Percentiles rank a stretch among this genome's conserved stretches.
These are phyloP conservation scores for Pulveroboletus sp. DNA, from an alignment of 768 basidiomycete genomes.

Conservation along the genomic window DNA sequence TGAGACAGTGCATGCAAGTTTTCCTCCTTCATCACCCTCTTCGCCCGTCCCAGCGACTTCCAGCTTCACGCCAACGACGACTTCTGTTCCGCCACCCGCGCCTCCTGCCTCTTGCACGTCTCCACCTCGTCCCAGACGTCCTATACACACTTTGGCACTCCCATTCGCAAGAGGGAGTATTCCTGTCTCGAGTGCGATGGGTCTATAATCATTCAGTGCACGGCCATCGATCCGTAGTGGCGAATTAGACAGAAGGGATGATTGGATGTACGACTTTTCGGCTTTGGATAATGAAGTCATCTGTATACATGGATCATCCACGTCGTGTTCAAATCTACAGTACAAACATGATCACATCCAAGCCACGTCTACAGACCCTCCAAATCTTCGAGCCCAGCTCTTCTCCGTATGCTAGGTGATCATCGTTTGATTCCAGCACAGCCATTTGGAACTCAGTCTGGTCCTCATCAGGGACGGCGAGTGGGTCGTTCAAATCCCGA, in stretches of 20 bases:
- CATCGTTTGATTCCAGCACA: constrained; percentile 5
- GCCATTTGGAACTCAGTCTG: constrained; percentile 8
- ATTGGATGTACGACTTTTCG: constrained; percentile 73
- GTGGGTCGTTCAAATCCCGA: constrained; percentile 10
- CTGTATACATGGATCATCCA: neutral
- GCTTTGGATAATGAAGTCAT: constrained; percentile 56
- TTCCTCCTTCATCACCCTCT: constrained; percentile 54
- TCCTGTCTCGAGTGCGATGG: constrained; percentile 72
- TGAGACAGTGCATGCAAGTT: constrained; percentile 65
- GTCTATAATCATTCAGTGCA: constrained; percentile 59
- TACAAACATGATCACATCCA: too few relatives aligned
- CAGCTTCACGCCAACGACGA: constrained; percentile 74
- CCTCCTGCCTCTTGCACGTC: constrained; percentile 74
- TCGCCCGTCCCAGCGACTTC: constrained; percentile 61
- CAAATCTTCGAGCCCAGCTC: too few relatives aligned
- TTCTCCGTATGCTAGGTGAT: too few relatives aligned
- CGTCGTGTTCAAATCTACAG: too few relatives aligned
- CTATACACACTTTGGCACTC: constrained; percentile 74
- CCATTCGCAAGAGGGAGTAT: constrained; percentile 82
- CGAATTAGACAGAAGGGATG: constrained; percentile 55
- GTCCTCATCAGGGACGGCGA: neutral
- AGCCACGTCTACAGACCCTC: too few relatives aligned
- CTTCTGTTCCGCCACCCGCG: constrained; percentile 75
- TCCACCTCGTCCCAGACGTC: constrained; percentile 62
- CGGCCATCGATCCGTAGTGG: constrained; percentile 82